A percentile compares a stretch with the other conserved stretches of the same genome.
phyloP scores from a whole-genome alignment of 2,329 filamentous ascomycete species.

The Grosmannia serpens region DNA sequence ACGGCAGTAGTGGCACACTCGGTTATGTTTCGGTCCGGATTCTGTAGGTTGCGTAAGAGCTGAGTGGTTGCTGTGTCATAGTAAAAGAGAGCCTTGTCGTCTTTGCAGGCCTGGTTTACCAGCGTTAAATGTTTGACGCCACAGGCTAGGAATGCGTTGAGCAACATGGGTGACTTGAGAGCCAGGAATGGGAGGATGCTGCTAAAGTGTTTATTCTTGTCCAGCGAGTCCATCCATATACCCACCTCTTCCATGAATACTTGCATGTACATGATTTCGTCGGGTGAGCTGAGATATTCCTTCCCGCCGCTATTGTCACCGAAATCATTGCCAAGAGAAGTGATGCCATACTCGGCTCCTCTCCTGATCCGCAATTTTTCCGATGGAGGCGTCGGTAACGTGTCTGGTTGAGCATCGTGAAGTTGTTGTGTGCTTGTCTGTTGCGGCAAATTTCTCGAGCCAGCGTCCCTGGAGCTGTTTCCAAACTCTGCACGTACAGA shows the following conservation, averaged over 20 bases:
- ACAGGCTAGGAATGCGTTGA: slow-evolving; percentile 81
- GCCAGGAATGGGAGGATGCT: slow-evolving; percentile 73
- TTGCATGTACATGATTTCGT: slow-evolving; percentile 83
- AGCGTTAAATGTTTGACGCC: slow-evolving; percentile 72
- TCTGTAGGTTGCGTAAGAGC: slow-evolving; percentile 64
- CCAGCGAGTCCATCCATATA: slow-evolving; percentile 89
- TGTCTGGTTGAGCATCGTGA: slow-evolving; percentile 13
- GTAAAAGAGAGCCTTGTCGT: slow-evolving; percentile 69
- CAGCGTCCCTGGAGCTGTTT: slow-evolving; percentile 13
- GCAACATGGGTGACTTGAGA: slow-evolving; percentile 72
- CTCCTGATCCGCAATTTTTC: slow-evolving; percentile 18
- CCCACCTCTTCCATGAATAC: slow-evolving; percentile 85
- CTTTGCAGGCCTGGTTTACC: slow-evolving; percentile 53
- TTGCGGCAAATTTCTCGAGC: not conserved
- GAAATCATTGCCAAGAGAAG: not conserved
- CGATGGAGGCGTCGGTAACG: slow-evolving; percentile 28
- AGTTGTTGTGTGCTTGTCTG: not conserved
- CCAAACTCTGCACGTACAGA: slow-evolving; percentile 10
- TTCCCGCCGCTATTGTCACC: slow-evolving; percentile 21
- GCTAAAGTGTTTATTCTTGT: slow-evolving; percentile 77
- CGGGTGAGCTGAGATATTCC: slow-evolving; percentile 58
- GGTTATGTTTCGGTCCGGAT: slow-evolving; percentile 71
- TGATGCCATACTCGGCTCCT: not conserved
- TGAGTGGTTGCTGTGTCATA: slow-evolving; percentile 78
- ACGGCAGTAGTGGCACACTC: slow-evolving; percentile 82